Evolutionary conservation across 495 filamentous ascomycete species (phyloP).

Genomic region (Talaromyces ruber): DNA sequence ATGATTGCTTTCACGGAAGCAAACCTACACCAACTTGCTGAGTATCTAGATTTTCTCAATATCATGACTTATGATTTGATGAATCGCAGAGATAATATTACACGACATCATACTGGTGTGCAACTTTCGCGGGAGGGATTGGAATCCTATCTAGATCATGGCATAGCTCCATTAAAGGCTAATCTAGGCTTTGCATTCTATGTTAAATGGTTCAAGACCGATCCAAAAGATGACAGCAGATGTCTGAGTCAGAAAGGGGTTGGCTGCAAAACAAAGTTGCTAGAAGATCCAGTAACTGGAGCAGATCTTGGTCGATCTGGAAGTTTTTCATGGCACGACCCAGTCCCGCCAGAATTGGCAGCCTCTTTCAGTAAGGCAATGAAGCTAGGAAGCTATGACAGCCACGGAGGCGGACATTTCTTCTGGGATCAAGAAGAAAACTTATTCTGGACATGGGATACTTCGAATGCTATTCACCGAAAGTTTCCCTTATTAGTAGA

Average conservation of each 20-base stretch:
- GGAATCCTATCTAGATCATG: background rate
- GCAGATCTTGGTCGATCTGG: conserved; percentile 53
- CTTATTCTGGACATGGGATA: conserved; percentile 73
- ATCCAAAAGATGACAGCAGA: conserved; percentile 22
- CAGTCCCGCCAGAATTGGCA: conserved; percentile 34
- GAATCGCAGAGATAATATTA: conserved; percentile 63
- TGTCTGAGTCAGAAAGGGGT: conserved; percentile 37
- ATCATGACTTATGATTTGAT: conserved; percentile 75
- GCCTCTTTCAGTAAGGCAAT: conserved; percentile 43
- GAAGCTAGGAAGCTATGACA: conserved; percentile 46
- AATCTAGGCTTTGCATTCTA: conserved; percentile 73
- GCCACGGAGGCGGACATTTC: conserved; percentile 52
- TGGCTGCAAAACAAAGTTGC: conserved; percentile 50
- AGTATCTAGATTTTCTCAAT: conserved; percentile 62
- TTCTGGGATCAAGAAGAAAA: conserved; percentile 52
- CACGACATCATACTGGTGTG: conserved; percentile 58
- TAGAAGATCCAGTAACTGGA: conserved; percentile 59
- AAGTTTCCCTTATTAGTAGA: conserved; percentile 56
- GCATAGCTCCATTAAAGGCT: conserved; percentile 36
- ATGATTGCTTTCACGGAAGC: conserved; percentile 62
- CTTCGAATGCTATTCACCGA: conserved; percentile 45
- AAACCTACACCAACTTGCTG: conserved; percentile 51
- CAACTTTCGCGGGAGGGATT: conserved; percentile 23
- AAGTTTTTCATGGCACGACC: conserved; percentile 51
- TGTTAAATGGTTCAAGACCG: conserved; percentile 59